Conservation (phyloP, 2,329 filamentous ascomycete genomes). For the Colletotrichum limetticola region DNA sequence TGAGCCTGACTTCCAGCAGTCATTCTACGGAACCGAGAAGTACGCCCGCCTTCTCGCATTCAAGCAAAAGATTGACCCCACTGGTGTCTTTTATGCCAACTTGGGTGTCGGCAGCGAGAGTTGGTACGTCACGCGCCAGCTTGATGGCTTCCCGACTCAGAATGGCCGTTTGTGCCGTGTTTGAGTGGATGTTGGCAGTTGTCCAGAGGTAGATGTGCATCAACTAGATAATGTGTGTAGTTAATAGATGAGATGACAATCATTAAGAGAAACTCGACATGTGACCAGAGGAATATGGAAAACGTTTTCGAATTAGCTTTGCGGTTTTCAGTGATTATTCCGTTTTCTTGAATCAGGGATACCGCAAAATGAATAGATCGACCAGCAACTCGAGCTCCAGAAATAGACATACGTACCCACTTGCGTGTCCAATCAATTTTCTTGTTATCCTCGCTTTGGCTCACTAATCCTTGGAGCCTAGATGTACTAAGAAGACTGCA, state of each 20-base stretch:
- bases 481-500: too few relatives aligned
- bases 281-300: too few relatives aligned
- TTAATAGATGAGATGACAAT: background rate
- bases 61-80: slow-evolving; percentile 45
- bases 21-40: slow-evolving; percentile 44
- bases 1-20: slow-evolving; percentile 43
- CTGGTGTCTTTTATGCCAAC: slow-evolving; percentile 41
- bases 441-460: too few relatives aligned
- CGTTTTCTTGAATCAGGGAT: too few relatives aligned
- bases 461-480: too few relatives aligned
- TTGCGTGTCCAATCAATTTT: too few relatives aligned
- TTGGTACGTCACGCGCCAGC: slow-evolving; percentile 35
- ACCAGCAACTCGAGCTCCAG: too few relatives aligned
- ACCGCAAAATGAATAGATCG: too few relatives aligned
- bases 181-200: background rate
- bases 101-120: slow-evolving; percentile 43
- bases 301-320: too few relatives aligned
- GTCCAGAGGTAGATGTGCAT: too few relatives aligned
- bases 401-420: too few relatives aligned
- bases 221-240: background rate
- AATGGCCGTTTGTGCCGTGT: slow-evolving; percentile 36
- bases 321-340: too few relatives aligned
- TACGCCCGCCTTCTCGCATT: slow-evolving; percentile 42
- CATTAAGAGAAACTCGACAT: background rate
- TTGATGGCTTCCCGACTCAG: slow-evolving; percentile 19